Evolutionary conservation across 2,329 filamentous ascomycete species (phyloP), one percentile per base, ranked within the genome.

Genomic region (Dryadomyces quercus-mongolicae): DNA sequence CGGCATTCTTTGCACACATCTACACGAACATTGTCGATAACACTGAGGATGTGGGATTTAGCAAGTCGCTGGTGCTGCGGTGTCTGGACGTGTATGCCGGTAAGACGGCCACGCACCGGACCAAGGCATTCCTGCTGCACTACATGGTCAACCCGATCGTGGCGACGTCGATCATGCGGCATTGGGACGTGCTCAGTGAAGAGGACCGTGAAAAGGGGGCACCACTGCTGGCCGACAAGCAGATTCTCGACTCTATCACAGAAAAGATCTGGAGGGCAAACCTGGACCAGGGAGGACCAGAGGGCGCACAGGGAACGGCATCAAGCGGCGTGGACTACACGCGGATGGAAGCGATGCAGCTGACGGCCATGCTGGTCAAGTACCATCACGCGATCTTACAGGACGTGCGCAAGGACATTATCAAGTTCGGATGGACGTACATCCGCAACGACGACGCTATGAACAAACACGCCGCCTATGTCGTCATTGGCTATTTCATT

Each of bases 351-450:
- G 80, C 96, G 10, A 78, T 99, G 48, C 94, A 99, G 66, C 79
- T 97, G 47, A 96, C 93, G 6, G 91, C 93, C 0, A 83, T 98
- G 73, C 75, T 98, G 43, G 85, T 98, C 69, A 98, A 98, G 66
- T 95, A 97, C 63, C 89, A 98, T 63, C 84, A 92, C 63, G 80
- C 81, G 36, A 86, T 90, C 53, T 79, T 98, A 1, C 87, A 94
- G 61, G 93, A 97, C 63, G 85, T 88, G 2, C 84, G 94, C 42
- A 98, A 98, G 69, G 93, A 98, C 60, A 92, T 98, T 58, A 98
- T 98, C 65, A 97, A 96, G 70, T 98, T 97, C 68, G 91, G 90
- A 3, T 99, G 93, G 93, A 95, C 91, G 18, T 97, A 95, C 65
- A 98, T 98, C 63, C 83, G 88, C 22, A 79, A 98, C n/a, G 94